Conservation (phyloP, 2,329 filamentous ascomycete genomes). For the Juglanconis sp. region DNA sequence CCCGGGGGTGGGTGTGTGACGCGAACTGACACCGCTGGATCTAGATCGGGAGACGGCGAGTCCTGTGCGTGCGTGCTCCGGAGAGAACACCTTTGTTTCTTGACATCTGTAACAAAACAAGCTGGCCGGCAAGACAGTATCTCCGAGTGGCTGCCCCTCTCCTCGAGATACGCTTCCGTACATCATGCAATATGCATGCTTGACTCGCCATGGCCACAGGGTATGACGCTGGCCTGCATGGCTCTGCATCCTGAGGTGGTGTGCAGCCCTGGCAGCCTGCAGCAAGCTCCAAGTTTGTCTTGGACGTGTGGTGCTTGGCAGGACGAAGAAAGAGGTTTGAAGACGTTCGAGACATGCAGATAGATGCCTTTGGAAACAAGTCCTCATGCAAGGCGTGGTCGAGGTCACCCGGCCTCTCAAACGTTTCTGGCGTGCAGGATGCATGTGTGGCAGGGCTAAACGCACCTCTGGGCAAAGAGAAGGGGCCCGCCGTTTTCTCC, state of each 20-base stretch:
- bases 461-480: too few relatives aligned
- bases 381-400: not conserved
- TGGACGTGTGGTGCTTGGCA: not conserved
- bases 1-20: not conserved
- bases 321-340: not conserved
- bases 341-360: not conserved
- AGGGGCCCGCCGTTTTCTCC: too few relatives aligned
- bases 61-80: too few relatives aligned
- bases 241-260: not conserved
- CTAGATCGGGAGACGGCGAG: too few relatives aligned
- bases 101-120: not conserved
- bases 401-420: not conserved
- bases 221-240: not conserved
- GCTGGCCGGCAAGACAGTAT: not conserved
- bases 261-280: not conserved
- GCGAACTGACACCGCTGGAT: not conserved
- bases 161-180: not conserved
- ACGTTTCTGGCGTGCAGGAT: too few relatives aligned
- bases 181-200: not conserved
- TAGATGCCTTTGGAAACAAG: not conserved
- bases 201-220: conserved; percentile 2
- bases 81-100: too few relatives aligned
- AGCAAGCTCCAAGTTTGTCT: not conserved
- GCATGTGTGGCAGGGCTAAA: too few relatives aligned
- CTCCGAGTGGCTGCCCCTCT: not conserved